Evolutionary conservation across 306 rosid genomes (phyloP).

Genomic region (Glycine latifolia): DNA sequence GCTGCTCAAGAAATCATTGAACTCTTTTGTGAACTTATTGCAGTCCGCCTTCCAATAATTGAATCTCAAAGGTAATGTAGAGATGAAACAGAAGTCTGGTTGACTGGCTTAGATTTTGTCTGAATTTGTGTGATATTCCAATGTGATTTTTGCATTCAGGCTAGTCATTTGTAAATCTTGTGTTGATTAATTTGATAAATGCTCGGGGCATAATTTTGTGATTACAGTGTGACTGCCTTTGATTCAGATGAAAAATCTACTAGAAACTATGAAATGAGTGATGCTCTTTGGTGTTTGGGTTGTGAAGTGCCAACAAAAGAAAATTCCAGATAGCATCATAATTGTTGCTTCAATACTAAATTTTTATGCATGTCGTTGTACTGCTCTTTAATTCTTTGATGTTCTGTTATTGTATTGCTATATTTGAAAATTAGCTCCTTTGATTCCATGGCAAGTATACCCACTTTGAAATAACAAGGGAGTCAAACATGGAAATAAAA

Average conservation of each 20-base stretch:
- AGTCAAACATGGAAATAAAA: constrained; percentile 11
- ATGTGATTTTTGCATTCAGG: constrained; percentile 32
- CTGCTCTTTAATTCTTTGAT: background rate
- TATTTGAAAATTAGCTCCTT: constrained; percentile 1
- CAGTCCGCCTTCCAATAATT: constrained; percentile 89
- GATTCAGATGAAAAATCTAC: background rate
- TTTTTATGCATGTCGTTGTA: background rate
- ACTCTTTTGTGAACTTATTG: constrained; percentile 82
- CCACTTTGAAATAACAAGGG: background rate
- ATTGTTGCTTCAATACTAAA: background rate
- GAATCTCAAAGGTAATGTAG: constrained; percentile 80
- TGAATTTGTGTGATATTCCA: constrained; percentile 24
- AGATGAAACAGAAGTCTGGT: background rate
- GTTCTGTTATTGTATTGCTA: background rate
- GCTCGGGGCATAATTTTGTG: constrained; percentile 5
- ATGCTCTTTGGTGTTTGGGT: background rate
- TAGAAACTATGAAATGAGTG: constrained; percentile 3
- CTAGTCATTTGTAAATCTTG: constrained; percentile 7
- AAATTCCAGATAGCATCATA: background rate
- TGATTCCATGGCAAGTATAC: constrained; percentile 3
- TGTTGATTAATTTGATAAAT: background rate
- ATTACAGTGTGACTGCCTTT: background rate
- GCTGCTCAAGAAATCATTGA: constrained; percentile 97
- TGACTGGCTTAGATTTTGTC: constrained; percentile 25
- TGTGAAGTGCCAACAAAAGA: background rate